These are phyloP conservation scores for Sporisorium graminicola DNA, from an alignment of 1,284 basidiomycete genomes.

Conservation along the genomic window DNA sequence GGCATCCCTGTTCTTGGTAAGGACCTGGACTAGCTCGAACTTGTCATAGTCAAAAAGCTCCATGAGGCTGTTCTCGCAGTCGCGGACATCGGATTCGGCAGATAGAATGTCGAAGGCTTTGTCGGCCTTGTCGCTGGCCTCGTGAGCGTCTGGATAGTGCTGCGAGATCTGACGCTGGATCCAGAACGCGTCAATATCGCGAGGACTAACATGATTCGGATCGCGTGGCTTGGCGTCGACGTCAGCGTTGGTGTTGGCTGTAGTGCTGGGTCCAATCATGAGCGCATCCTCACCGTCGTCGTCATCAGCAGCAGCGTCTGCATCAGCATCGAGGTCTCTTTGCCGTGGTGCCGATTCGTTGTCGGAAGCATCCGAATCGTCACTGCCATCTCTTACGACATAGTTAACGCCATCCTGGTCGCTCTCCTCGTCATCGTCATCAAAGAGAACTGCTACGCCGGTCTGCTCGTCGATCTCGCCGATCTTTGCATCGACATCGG, in stretches of 20 bases:
- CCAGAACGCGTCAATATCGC: constrained; percentile 97
- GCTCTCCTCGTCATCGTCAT: constrained; percentile 79
- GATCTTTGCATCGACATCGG: constrained; percentile 80
- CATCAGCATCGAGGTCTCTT: constrained; percentile 72
- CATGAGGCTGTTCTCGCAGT: constrained; percentile 97
- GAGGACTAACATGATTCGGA: constrained; percentile 77
- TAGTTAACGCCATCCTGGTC: constrained; percentile 92
- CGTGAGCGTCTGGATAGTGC: constrained; percentile 92
- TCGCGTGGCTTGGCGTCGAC: constrained; percentile 72
- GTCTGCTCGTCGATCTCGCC: constrained; percentile 80
- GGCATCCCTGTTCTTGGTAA: constrained; percentile 95
- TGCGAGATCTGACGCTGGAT: constrained; percentile 92
- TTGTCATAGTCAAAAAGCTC: constrained; percentile 93
- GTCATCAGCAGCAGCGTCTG: constrained; percentile 75
- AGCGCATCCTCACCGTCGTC: constrained; percentile 79
- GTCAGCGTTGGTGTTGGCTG: constrained; percentile 56
- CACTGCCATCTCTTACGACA: constrained; percentile 73
- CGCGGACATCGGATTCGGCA: constrained; percentile 86
- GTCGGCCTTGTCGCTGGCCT: constrained; percentile 90
- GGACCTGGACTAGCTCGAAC: constrained; percentile 89
- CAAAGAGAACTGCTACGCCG: constrained; percentile 71
- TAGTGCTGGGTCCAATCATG: constrained; percentile 48
- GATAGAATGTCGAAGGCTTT: constrained; percentile 87
- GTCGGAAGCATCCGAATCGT: constrained; percentile 79
- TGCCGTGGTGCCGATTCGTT: constrained; percentile 74